A percentile compares a stretch with the other conserved stretches of the same genome.
Conservation (phyloP, 1,284 basidiomycete species). For the Ganoderma boninense region DNA sequence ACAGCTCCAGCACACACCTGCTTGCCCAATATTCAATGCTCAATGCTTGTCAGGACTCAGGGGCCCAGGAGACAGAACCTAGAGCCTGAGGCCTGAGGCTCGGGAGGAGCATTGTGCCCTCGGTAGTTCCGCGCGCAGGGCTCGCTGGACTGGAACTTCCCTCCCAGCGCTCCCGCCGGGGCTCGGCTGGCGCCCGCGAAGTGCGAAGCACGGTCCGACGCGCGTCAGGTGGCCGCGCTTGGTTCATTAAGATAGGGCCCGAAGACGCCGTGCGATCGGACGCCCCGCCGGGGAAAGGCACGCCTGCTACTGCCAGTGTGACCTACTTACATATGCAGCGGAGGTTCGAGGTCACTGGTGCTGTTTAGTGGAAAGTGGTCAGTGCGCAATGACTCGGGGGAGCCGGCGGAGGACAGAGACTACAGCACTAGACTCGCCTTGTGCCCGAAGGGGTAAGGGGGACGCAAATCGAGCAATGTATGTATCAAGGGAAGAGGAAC, state of each 20-base stretch:
- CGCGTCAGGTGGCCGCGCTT: not conserved
- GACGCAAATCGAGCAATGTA: not conserved
- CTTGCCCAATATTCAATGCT: not conserved
- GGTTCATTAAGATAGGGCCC: not conserved
- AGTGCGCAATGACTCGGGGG: not conserved
- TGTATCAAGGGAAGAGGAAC: too few relatives aligned
- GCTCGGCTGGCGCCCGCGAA: not conserved
- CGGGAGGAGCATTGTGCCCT: not conserved
- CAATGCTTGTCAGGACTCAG: not conserved
- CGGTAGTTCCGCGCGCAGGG: constrained; percentile 1
- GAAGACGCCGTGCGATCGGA: not conserved
- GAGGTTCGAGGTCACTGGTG: too few relatives aligned
- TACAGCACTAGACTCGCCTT: not conserved
- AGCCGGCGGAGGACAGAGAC: not conserved
- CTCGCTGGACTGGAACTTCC: constrained; percentile 20
- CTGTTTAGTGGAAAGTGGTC: too few relatives aligned
- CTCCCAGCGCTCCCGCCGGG: constrained; percentile 4
- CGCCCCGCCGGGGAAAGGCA: not conserved
- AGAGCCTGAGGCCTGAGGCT: too few relatives aligned
- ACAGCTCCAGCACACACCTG: too few relatives aligned
- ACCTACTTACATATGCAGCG: too few relatives aligned
- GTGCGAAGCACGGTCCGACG: not conserved
- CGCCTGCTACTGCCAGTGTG: not conserved
- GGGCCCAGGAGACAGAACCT: too few relatives aligned
- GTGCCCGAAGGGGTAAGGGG: constrained; percentile 5